phyloP scores from a whole-genome alignment of 495 filamentous ascomycete species.

The Rhizodiscina lignyota region DNA sequence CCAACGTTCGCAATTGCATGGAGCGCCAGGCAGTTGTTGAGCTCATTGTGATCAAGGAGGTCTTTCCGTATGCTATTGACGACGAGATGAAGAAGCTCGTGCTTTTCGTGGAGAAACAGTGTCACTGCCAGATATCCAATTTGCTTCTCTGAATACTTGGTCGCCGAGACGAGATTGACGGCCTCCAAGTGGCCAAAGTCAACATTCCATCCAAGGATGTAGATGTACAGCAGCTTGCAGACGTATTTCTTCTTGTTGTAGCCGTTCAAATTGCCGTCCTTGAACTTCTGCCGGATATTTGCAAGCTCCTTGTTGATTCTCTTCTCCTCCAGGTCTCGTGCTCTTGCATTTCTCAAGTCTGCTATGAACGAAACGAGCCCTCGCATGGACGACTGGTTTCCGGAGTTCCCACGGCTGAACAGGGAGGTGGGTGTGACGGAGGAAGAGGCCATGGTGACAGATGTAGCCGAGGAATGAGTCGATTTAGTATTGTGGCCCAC shows the following conservation, averaged over 20 bases:
- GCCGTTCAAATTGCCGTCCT: slow-evolving; percentile 76
- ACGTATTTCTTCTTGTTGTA: slow-evolving; percentile 99
- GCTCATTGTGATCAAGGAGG: slow-evolving; percentile 80
- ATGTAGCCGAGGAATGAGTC: too few species aligned
- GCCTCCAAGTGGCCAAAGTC: slow-evolving; percentile 98
- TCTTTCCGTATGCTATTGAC: slow-evolving; percentile 99
- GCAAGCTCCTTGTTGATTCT: slow-evolving; percentile 98
- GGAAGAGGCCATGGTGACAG: neutral
- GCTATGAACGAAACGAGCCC: slow-evolving; percentile 95
- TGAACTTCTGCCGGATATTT: slow-evolving; percentile 86
- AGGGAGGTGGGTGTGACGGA: neutral
- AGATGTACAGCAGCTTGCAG: slow-evolving; percentile 98
- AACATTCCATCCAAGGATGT: slow-evolving; percentile 98
- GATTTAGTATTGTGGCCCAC: neutral
- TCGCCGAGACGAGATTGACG: slow-evolving; percentile 90
- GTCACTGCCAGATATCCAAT: slow-evolving; percentile 98
- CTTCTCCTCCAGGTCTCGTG: slow-evolving; percentile 94
- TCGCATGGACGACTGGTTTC: slow-evolving; percentile 56
- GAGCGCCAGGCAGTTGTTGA: slow-evolving; percentile 94
- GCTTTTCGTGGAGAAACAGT: slow-evolving; percentile 89
- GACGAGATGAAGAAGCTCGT: slow-evolving; percentile 88
- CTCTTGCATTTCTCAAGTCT: slow-evolving; percentile 85
- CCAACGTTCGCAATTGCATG: slow-evolving; percentile 98
- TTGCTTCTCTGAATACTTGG: slow-evolving; percentile 98
- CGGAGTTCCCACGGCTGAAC: slow-evolving; percentile 32